Percentiles rank a stretch among this genome's conserved stretches.
These are phyloP conservation scores for Mariannaea elegans DNA, from an alignment of 2,329 filamentous ascomycete species.

Conservation along the genomic window DNA sequence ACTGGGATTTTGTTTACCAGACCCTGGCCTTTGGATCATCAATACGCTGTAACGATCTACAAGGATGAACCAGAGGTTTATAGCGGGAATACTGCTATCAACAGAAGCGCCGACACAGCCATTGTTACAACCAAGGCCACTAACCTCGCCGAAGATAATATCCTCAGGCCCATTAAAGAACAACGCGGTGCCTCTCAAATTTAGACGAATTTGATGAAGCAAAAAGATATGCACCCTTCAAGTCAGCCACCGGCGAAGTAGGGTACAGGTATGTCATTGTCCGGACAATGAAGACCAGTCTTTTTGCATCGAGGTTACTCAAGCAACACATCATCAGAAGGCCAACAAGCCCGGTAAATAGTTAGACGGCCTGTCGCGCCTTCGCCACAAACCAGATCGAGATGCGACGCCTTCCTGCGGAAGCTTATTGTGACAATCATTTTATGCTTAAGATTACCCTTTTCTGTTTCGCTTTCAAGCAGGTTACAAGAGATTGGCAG, in stretches of 20 bases:
- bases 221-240: conserved; percentile 53
- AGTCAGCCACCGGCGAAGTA: conserved; percentile 43
- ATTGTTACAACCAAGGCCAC: conserved; percentile 42
- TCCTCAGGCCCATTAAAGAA: conserved; percentile 49
- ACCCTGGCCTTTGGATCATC: conserved; percentile 41
- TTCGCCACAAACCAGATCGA: conserved; percentile 41
- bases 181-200: conserved; percentile 46
- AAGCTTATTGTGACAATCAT: conserved; percentile 45
- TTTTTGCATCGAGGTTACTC: conserved; percentile 44
- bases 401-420: conserved; percentile 45
- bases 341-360: conserved; percentile 43
- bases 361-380: conserved; percentile 40
- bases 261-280: conserved; percentile 46
- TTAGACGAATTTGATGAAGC: conserved; percentile 50
- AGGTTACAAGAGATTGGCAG: conserved; percentile 42
- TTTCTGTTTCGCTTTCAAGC: conserved; percentile 39
- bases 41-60: conserved; percentile 46
- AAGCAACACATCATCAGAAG: conserved; percentile 44
- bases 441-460: conserved; percentile 41
- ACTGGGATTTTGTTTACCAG: conserved; percentile 44
- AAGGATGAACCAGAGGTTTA: conserved; percentile 47
- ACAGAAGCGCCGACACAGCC: conserved; percentile 39
- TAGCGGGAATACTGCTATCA: conserved; percentile 38
- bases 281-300: conserved; percentile 42
- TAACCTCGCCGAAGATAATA: conserved; percentile 44